phyloP scores from a whole-genome alignment of 305 asterid genomes.

The Ilex paraguariensis region DNA sequence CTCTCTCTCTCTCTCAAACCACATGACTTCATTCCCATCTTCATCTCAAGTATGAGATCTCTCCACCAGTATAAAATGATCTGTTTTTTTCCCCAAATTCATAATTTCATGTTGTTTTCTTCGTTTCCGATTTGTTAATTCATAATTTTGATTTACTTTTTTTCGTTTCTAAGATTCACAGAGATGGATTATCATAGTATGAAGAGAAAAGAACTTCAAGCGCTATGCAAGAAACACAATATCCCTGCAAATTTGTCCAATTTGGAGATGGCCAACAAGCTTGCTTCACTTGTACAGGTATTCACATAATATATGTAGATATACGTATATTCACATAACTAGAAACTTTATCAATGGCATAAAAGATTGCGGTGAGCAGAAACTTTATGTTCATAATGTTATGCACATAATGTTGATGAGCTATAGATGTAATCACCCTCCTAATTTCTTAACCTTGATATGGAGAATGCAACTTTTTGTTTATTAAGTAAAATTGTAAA shows the following conservation, averaged over 20 bases:
- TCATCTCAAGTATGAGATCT: background rate
- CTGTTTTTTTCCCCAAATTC: too few species aligned
- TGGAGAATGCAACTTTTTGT: background rate
- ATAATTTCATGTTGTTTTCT: too few species aligned
- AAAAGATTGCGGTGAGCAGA: too few species aligned
- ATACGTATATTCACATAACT: too few species aligned
- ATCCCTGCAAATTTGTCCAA: slow-evolving; percentile 68
- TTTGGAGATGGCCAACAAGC: slow-evolving; percentile 50
- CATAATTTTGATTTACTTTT: background rate
- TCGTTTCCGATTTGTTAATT: too few species aligned
- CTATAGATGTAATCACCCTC: too few species aligned
- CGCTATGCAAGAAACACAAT: slow-evolving; percentile 53
- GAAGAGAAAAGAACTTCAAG: slow-evolving; percentile 63
- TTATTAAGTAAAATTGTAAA: background rate
- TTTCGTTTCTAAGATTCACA: background rate
- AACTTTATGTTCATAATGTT: too few species aligned
- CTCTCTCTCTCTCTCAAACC: background rate
- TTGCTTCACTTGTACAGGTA: slow-evolving; percentile 46
- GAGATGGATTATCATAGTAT: slow-evolving; percentile 49
- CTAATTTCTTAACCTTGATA: background rate
- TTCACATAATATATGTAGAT: too few species aligned
- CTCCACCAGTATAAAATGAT: too few species aligned
- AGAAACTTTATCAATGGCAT: too few species aligned
- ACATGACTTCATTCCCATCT: background rate
- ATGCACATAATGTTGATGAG: too few species aligned